Evolutionary conservation across 1,139 yeast species (phyloP), one percentile per base, ranked within the genome.

Genomic region (Yamadazyma atlantica): DNA sequence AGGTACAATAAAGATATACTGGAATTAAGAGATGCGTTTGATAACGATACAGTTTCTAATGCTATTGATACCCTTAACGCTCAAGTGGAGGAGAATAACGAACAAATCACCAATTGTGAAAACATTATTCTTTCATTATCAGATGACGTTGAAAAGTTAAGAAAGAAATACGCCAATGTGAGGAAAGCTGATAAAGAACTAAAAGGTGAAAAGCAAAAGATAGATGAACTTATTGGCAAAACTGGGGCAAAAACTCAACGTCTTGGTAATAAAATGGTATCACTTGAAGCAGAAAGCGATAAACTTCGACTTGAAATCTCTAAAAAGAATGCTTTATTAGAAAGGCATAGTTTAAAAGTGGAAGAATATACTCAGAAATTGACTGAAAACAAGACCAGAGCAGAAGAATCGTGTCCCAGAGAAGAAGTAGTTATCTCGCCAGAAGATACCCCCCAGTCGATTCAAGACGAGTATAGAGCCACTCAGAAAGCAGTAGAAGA

Each of bases 401-500:
- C 75, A 1, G 58, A 60, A 42, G 51, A 45, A 7, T 53, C 57
- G 13, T 69, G 75, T 45, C 35, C 43, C 1, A 45, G 73, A 24
- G 60, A 56, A 2, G 62, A 58, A 15, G 59, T 66, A 1, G 41
- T 41, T 0, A 57, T 71, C 8, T 39, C 45, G 2, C 58, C 55
- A 3, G 42, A 54, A 0, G 77, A 72, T 40, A 62, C 71, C 3
- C 56, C 60, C 10, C 64, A 65, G 21, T 54, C 67, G 2, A 68
- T 72, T 22, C 61, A 63, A 8, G 42, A 48, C 8, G 76, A 70
- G 37, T 71, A 59, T 36, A 50, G 51, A 12, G 56, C 53, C 14
- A 53, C 64, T 4, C 63, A 63, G 38, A 41, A 53, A 28, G 69
- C 68, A 12, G 60, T 70, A 1, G 56, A 58, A 36, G 66, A 64